Evolutionary conservation across 192 early-diverging fungal genomes (phyloP).

Genomic region (Linnemannia zychae): DNA sequence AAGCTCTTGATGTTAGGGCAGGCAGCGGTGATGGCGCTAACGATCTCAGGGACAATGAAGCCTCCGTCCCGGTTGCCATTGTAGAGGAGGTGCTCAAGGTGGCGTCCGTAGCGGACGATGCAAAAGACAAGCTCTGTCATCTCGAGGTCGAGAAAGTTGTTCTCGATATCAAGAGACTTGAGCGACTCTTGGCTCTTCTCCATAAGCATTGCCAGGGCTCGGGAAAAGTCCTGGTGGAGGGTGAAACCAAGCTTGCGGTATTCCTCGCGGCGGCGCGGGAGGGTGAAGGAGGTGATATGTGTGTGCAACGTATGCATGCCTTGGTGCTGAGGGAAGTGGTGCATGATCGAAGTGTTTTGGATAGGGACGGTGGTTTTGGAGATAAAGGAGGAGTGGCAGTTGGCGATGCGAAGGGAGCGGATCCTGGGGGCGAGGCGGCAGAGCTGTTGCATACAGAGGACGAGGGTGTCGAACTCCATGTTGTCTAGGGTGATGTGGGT

Average conservation of each 20-base stretch:
- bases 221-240: constrained; percentile 62
- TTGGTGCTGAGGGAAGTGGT: constrained; percentile 34
- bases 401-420: constrained; percentile 50
- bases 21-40: constrained; percentile 59
- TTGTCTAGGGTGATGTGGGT: constrained; percentile 56
- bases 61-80: constrained; percentile 56
- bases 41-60: constrained; percentile 46
- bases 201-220: constrained; percentile 47
- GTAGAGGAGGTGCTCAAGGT: constrained; percentile 55
- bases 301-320: constrained; percentile 56
- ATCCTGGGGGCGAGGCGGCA: constrained; percentile 46
- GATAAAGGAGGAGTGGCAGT: constrained; percentile 62
- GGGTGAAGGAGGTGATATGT: constrained; percentile 58
- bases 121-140: constrained; percentile 62
- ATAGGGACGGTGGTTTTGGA: constrained; percentile 59
- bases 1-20: constrained; percentile 63
- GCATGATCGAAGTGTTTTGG: constrained; percentile 40
- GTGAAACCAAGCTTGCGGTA: constrained; percentile 59
- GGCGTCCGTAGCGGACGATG: constrained; percentile 58
- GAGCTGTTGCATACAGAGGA: constrained; percentile 55
- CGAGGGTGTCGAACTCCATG: constrained; percentile 61
- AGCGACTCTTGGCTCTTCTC: constrained; percentile 50
- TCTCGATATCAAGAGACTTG: constrained; percentile 41
- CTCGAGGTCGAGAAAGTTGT: constrained; percentile 60
- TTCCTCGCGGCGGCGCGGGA: constrained; percentile 55